Percentiles rank a stretch among this genome's conserved stretches.
These are phyloP conservation scores for Coemansia sp. DNA, from an alignment of 192 early-diverging fungal species.

Conservation along the genomic window DNA sequence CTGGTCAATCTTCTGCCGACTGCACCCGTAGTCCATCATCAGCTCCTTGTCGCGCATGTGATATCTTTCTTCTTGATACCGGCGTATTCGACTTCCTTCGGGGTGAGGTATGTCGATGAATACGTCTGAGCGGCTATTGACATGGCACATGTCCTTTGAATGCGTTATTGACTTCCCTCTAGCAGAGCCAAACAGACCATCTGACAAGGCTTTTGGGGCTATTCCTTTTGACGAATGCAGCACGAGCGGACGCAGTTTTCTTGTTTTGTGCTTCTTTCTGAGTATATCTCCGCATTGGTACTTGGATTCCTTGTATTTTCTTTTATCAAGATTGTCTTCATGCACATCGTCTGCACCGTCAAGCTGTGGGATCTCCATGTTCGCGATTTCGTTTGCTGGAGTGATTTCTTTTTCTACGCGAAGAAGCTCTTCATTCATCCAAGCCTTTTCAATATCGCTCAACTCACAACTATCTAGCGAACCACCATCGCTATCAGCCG, in stretches of 20 bases:
- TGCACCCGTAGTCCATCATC: background rate
- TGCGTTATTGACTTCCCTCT: background rate
- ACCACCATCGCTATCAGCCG: background rate
- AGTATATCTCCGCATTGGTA: background rate
- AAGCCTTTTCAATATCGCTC: slow-evolving; percentile 7
- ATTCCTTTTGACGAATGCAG: background rate
- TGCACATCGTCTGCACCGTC: background rate
- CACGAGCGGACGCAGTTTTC: background rate
- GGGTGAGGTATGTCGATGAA: slow-evolving; percentile 11
- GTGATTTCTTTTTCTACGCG: background rate
- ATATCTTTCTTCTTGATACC: background rate
- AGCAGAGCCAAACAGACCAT: background rate
- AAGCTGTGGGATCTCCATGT: slow-evolving; percentile 4
- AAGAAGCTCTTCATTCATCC: slow-evolving; percentile 17
- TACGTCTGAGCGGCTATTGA: background rate
- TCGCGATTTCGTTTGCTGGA: background rate
- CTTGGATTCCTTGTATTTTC: background rate
- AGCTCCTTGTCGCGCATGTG: too few relatives aligned
- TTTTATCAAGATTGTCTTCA: background rate
- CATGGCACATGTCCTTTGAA: background rate
- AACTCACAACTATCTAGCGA: background rate
- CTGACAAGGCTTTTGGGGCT: background rate
- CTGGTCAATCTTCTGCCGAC: background rate
- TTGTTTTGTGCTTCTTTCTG: background rate
- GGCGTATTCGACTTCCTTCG: background rate